Conservation (phyloP, 2,329 filamentous ascomycete species). For the Alternaria postmessia region DNA sequence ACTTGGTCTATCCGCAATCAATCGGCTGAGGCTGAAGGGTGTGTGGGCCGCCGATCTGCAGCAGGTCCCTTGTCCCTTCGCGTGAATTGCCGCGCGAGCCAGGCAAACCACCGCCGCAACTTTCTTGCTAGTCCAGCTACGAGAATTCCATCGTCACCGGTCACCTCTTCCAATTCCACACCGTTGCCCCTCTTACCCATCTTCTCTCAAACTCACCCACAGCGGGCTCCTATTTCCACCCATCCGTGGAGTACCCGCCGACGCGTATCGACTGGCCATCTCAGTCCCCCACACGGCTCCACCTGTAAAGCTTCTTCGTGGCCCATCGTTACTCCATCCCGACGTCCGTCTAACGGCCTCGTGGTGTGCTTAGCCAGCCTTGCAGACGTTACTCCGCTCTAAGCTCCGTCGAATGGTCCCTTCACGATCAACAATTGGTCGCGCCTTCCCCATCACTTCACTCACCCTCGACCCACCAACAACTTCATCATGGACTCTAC, state of each 20-base stretch:
- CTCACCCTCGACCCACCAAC: constrained; percentile 18
- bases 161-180: constrained; percentile 27
- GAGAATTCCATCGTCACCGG: constrained; percentile 23
- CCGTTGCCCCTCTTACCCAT: constrained; percentile 17
- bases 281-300: constrained; percentile 47
- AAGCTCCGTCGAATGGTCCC: constrained; percentile 43
- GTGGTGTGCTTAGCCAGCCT: constrained; percentile 33
- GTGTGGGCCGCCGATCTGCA: constrained; percentile 48
- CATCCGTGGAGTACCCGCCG: constrained; percentile 30
- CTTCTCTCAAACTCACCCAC: constrained; percentile 21
- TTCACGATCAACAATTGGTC: constrained; percentile 42
- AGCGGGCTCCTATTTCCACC: constrained; percentile 31
- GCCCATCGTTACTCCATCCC: constrained; percentile 38
- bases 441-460: constrained; percentile 35
- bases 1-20: constrained; percentile 45
- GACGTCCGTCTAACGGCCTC: constrained; percentile 36
- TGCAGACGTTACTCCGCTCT: constrained; percentile 33
- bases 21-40: constrained; percentile 49
- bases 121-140: constrained; percentile 23
- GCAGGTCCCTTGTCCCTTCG: constrained; percentile 44
- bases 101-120: constrained; percentile 36
- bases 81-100: constrained; percentile 42
- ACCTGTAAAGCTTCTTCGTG: constrained; percentile 41
- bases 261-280: constrained; percentile 34
- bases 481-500: constrained; percentile 42